Evolutionary conservation across 176 grass and related monocot species (phyloP), one percentile per base, ranked within the genome.

Genomic region (Poa pratensis): DNA sequence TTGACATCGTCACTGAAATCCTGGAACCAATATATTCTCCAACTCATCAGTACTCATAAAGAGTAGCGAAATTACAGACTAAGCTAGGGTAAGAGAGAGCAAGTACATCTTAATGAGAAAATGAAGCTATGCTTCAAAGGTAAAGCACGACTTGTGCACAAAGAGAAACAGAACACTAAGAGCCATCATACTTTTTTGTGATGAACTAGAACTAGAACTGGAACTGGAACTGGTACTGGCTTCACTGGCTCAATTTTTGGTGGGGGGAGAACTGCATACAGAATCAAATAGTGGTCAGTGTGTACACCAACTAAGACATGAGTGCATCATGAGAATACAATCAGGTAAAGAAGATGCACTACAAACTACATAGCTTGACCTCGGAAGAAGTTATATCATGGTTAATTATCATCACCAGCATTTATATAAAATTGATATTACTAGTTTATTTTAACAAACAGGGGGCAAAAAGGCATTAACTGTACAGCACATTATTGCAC

Each of bases 231-330:
- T 16, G 69, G 77, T 75, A 87, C 42, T 73, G 84, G 82, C 61
- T 88, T 89, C 34, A 20, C 70, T 76, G 58, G 67, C 59, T 88
- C 81, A 84, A 88, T 77, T 60, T 73, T 86, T 59, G 91, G 90
- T 80, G 85, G 58, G 7, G 87, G 79, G 26, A 79, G 2, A 89
- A 82, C 92, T 97, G 95, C 84, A 92, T 28, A 81, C 4, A 64
- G 42, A 69, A 37, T 8, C 72, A 85, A 97, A 49, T 69, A 67
- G 23, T 57, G 23, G 52, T 66, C 78, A 66, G 55, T 68, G 61
- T 69, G 71, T n/a, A 45, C 14, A 30, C 67, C 69, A 65, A 76
- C 30, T 70, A 60, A 63, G 68, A 20, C 16, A 79, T 27, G 54
- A 82, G 2, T 42, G 46, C 35, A 90, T 69, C 65, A 58, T 73